Conservation (phyloP, 1,284 basidiomycete genomes). For the Puccinia hordei region DNA sequence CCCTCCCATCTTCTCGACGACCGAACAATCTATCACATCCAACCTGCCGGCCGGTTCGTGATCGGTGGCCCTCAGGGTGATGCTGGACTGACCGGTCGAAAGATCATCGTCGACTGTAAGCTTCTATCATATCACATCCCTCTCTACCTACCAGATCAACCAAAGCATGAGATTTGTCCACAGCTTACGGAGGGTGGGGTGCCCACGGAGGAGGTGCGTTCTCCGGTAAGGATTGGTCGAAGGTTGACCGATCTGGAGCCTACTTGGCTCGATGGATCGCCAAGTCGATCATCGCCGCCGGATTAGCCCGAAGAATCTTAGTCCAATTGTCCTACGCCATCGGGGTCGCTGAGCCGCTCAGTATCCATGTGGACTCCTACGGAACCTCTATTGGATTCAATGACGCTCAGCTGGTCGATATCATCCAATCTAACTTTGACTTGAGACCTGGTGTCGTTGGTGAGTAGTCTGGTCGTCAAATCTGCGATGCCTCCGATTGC, state of each 20-base stretch:
- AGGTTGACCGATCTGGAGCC: slow-evolving; percentile 98
- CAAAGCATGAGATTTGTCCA: slow-evolving; percentile 64
- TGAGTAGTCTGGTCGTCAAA: slow-evolving; percentile 74
- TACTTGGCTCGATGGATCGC: slow-evolving; percentile 99
- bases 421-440: slow-evolving; percentile 89
- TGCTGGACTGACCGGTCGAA: slow-evolving; percentile 96
- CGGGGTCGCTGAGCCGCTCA: slow-evolving; percentile 97
- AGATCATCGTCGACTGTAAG: slow-evolving; percentile 76
- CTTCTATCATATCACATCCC: not conserved
- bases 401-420: slow-evolving; percentile 85
- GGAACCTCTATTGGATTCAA: slow-evolving; percentile 83
- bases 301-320: slow-evolving; percentile 86
- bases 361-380: slow-evolving; percentile 96
- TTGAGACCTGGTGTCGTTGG: slow-evolving; percentile 52
- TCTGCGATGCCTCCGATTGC: slow-evolving; percentile 36
- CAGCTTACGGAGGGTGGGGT: slow-evolving; percentile 97
- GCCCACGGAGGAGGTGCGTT: slow-evolving; percentile 99
- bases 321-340: slow-evolving; percentile 99
- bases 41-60: slow-evolving; percentile 99
- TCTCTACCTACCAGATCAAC: not conserved
- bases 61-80: slow-evolving; percentile 99
- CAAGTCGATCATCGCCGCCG: slow-evolving; percentile 90
- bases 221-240: slow-evolving; percentile 86
- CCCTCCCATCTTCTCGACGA: slow-evolving; percentile 88
- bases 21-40: slow-evolving; percentile 94